Base-by-base conservation (phyloP, 2,329 filamentous ascomycete genomes). In the Penicillium palitans region DNA sequence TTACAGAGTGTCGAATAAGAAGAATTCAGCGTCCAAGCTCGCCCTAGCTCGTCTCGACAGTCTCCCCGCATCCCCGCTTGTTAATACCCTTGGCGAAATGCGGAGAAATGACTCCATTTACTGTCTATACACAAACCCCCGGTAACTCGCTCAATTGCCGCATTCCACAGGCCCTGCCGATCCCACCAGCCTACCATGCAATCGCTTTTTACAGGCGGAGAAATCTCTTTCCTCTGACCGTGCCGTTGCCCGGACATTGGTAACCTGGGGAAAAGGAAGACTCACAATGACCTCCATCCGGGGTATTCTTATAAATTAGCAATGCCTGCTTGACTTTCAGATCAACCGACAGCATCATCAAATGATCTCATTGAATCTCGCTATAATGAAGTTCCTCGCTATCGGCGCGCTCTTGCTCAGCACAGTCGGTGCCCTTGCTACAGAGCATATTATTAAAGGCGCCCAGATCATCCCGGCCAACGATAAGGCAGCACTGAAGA, bases 141-240 rank as follows among this genome's bases (percentile, higher is more conserved):
- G 35, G 21, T 9, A 46, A 27, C 25, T 19, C 9, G 15, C 21
- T 44, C 27, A 15, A 48, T 49, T 29, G 19, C 19, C 12, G 17
- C 29, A 31, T 31, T 33, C 21, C 42, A 31, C 19, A 37, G 33
- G 45, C 37, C 12, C 19, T 62, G 61, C 29, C 55, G 57, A 62
- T 57, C 52, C 40, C 25, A n/a, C 46, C n/a, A n/a, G 19, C 13
- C 12, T 47, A 2, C 0, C 2, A 27, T 21, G 50, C 1, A 25
- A 61, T 48, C 47, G 55, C n/a, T 42, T 68, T 48, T 58, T 61
- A 70, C 60, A 69, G 66, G 67, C 61, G 67, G 67, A 68, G 58
- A 68, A 69, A 69, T 57, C 58, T 46, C 27, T 35, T 31, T 10
- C 33, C 40, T 4, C 13, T 44, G 39, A 44, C 55, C 56, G 51